Evolutionary conservation across 2,329 filamentous ascomycete genomes (phyloP), one percentile per base, ranked within the genome.

Genomic region (Didymella pomorum): DNA sequence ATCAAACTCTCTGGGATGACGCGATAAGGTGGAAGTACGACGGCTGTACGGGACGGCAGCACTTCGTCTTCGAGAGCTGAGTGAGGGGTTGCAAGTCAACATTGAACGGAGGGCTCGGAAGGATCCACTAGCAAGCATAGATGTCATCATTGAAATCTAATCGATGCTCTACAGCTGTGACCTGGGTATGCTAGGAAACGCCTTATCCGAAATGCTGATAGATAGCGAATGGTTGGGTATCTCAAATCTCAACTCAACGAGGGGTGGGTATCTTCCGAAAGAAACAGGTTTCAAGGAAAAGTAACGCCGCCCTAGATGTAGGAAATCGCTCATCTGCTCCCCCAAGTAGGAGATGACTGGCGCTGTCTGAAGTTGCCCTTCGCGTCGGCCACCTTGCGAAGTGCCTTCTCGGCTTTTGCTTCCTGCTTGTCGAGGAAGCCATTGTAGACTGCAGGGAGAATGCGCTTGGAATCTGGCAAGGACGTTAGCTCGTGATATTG

Each of bases 341-440:
- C 74, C 73, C 73, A 76, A 21, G 74, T 75, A 23, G 74, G 74
- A 18, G 71, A 74, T 53, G 71, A 71, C 48, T 75, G 68, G 18
- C 73, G 68, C 66, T 76, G 73, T 55, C 74, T 68, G 57, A 77
- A 77, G 63, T 76, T 77, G 52, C 74, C 74, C 61, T 76, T 77
- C 57, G 70, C 71, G 51, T 76, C 73, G 20, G 74, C 74, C 28
- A 77, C 74, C 58, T 76, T 77, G 62, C 73, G 72, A 29, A 77
- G 68, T 21, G 66, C 68, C 64, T 72, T 76, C 54, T 73, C 72
- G 11, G 74, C 74, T 54, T 68, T 68, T 33, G 58, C 66, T 52
- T 77, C 73, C 60, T 71, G 65, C 65, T 72, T 71, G 43, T 73
- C 64, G 60, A 76, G 62, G 60, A 70, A 77, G 31, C 70, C 65